Base-by-base conservation (phyloP, 2,329 filamentous ascomycete species). In the Coniochaeta prunicola region DNA sequence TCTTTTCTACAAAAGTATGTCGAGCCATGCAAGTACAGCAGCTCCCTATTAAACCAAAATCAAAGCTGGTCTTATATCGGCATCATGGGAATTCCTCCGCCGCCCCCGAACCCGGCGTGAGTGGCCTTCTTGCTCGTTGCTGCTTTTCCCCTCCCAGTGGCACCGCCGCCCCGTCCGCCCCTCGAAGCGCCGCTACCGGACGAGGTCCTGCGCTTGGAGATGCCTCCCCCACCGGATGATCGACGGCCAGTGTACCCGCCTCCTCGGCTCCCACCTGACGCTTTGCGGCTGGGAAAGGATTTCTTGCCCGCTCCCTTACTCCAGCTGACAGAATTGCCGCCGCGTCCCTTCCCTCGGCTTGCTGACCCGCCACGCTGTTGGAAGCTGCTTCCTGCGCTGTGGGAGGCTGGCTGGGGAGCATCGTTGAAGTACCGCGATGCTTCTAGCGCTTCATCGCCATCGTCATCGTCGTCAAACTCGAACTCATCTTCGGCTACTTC, bases 381-480 rank as follows among this genome's bases (percentile, higher is more conserved):
- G 45, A 50, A n/a, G 33, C 38, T 21, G 34, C 36, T n/a, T n/a
- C 15, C 36, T 38, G 36, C 36, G 36, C 42, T 40, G 55, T 42
- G 59, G 53, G 5, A 68, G 55, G 40, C 59, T 62, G 26, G 61
- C 9, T 50, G 45, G 13, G 45, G 45, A n/a, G 45, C 55, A 12
- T 24, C 59, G 36, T 66, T 64, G 61, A 83, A 84, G 67, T 80
- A 84, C 58, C 75, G 76, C 1, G 81, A 84, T 30, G 73, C 66
- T 57, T 75, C 73, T 17, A 73, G 66, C 9, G 65, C 64, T n/a
- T 64, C 60, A 12, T 62, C 57, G 4, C 64, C 65, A 0, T 65
- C 65, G 0, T 71, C 67, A 3, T 72, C 73, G 2, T 73, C 72
- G 24, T 76, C 68, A 3, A 61, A 63, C 10, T 24, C 53, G 64